These are phyloP conservation scores for Aspergillus uvarum DNA, from an alignment of 2,329 filamentous ascomycete genomes.

Conservation along the genomic window DNA sequence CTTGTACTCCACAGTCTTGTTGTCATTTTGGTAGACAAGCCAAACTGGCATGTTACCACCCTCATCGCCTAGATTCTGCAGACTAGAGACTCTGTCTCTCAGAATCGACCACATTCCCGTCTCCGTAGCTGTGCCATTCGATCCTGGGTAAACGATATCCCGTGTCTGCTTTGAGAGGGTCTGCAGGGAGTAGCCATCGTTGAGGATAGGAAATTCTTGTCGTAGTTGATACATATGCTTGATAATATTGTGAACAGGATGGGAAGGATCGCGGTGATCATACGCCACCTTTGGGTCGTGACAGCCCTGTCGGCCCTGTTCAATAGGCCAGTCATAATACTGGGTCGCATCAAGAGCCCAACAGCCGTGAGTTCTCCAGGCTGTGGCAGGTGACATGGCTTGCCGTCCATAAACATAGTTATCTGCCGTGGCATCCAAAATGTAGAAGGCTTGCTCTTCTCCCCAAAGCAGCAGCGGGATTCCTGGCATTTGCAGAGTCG, in stretches of 20 bases:
- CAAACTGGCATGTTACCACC: slow-evolving; percentile 48
- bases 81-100: slow-evolving; percentile 50
- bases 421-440: slow-evolving; percentile 62
- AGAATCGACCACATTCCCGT: slow-evolving; percentile 62
- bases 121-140: slow-evolving; percentile 54
- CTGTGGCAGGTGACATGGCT: slow-evolving; percentile 60
- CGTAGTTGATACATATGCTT: slow-evolving; percentile 64
- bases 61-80: slow-evolving; percentile 52
- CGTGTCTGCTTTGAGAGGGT: slow-evolving; percentile 59
- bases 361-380: slow-evolving; percentile 66
- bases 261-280: slow-evolving; percentile 63
- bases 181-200: slow-evolving; percentile 58
- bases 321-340: slow-evolving; percentile 59
- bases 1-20: slow-evolving; percentile 52
- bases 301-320: slow-evolving; percentile 56
- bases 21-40: slow-evolving; percentile 49
- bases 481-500: slow-evolving; percentile 60
- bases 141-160: slow-evolving; percentile 53
- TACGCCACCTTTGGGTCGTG: slow-evolving; percentile 57
- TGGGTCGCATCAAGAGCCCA: slow-evolving; percentile 58
- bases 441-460: slow-evolving; percentile 65
- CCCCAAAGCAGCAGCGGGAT: slow-evolving; percentile 63
- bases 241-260: slow-evolving; percentile 60
- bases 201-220: slow-evolving; percentile 56
- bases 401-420: slow-evolving; percentile 67